Base-by-base conservation (phyloP, 2,329 filamentous ascomycete genomes). In the Ophiostoma triangulosporum region DNA sequence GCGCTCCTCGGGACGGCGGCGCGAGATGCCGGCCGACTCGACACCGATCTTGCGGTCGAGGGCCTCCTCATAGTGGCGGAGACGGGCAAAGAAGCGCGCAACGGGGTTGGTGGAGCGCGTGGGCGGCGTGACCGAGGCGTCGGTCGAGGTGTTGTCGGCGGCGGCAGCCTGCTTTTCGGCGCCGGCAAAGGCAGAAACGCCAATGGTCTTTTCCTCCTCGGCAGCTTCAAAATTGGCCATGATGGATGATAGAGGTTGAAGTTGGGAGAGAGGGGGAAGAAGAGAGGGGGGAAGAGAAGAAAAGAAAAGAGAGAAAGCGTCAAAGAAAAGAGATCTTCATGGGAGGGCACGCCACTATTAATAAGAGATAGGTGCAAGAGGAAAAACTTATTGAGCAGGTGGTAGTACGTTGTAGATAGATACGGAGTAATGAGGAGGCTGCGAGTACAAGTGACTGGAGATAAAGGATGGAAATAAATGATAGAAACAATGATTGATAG, bases 1-100 rank as follows among this genome's bases (percentile, higher is more conserved):
- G 27, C 64, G 63, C 40, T 73, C 68, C 61, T 73, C 69, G 32
- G 73, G 68, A 6, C 65, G 65, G 57, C 73, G 71, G 53, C 74
- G 69, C 9, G 64, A 63, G 46, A 75, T 68, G 43, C 70, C 71
- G 49, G 73, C 64, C 2, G 71, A 68, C 62, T 77, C 74, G 54
- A 76, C 65, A 17, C 74, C 74, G 38, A 77, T 61, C 57, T 67
- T 71, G 45, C 60, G 61, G 60, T 76, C 74, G 60, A 75, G 62
- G 11, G 65, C 62, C 14, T 63, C 63, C 55, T 76, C 74, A 53
- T 69, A 66, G 48, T 63, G 59, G 48, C 70, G 70, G n/a, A 73
- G 57, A 27, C 56, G 64, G 24, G 59, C 66, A 33, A 73, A 60
- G 48, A 70, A 57, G 9, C 63, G 62, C 62, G 24, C 56, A 4